Conservation (phyloP, 139 green algal genomes). For the Mesotaenium endlicherianum region DNA sequence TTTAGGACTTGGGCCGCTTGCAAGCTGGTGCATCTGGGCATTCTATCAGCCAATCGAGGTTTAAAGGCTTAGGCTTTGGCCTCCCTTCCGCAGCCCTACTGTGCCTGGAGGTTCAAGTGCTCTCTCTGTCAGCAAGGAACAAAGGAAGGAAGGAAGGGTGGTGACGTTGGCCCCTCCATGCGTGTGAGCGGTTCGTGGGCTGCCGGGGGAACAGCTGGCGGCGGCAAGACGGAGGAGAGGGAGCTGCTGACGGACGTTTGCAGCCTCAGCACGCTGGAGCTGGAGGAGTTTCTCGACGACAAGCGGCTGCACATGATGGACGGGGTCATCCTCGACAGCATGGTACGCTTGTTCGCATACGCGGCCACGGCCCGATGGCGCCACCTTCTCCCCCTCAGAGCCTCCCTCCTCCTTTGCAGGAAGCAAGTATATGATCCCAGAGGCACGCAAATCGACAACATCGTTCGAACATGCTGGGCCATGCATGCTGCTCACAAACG, state of each 20-base stretch:
- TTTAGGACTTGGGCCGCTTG: too few species aligned
- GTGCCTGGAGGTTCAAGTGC: not conserved
- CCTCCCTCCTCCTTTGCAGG: not conserved
- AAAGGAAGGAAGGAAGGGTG: too few species aligned
- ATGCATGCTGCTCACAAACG: too few species aligned
- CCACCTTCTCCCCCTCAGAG: not conserved
- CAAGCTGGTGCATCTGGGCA: too few species aligned
- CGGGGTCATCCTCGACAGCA: not conserved
- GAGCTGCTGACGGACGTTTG: not conserved
- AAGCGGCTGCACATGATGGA: slow-evolving; percentile 27
- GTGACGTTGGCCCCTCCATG: too few species aligned
- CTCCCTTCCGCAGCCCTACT: too few species aligned
- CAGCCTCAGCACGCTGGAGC: not conserved
- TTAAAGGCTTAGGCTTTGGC: too few species aligned
- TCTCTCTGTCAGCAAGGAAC: too few species aligned
- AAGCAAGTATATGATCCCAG: too few species aligned
- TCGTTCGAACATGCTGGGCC: too few species aligned
- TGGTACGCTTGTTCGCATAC: not conserved
- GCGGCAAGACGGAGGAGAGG: slow-evolving; percentile 2
- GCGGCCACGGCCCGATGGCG: not conserved
- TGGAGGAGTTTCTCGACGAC: slow-evolving; percentile 25
- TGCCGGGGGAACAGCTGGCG: not conserved
- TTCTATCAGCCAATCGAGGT: too few species aligned
- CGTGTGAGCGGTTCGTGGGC: not conserved
- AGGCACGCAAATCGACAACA: too few species aligned